phyloP scores from a whole-genome alignment of 2,329 filamentous ascomycete species.

The Dactylellina drechsleri region DNA sequence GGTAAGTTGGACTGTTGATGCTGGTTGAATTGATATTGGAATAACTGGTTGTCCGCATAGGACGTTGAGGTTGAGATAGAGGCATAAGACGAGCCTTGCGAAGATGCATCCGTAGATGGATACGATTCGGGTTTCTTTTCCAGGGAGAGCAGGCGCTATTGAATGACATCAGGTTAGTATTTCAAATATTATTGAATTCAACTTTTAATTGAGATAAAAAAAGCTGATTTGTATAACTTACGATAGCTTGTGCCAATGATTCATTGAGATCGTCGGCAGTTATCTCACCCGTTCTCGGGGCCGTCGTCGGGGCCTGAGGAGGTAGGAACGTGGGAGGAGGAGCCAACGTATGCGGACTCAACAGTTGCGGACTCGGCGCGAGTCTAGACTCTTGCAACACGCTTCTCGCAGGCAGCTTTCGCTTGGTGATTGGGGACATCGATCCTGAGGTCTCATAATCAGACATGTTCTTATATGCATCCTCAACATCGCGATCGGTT shows the following conservation, averaged over 20 bases:
- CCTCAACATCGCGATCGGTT: constrained; percentile 43
- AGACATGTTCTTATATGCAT: constrained; percentile 49
- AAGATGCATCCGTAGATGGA: constrained; percentile 39
- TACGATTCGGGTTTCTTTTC: constrained; percentile 50
- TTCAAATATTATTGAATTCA: background rate
- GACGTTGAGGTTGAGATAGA: constrained; percentile 47
- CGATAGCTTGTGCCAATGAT: constrained; percentile 49
- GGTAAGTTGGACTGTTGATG: constrained; percentile 30
- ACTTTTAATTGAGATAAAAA: background rate
- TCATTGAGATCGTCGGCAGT: constrained; percentile 50
- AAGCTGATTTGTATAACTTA: constrained; percentile 15
- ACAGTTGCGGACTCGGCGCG: constrained; percentile 34
- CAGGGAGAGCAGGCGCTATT: constrained; percentile 39
- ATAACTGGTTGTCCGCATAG: constrained; percentile 41
- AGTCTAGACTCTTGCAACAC: constrained; percentile 43
- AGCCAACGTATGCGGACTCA: constrained; percentile 31
- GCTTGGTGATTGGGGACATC: constrained; percentile 40
- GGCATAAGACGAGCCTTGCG: constrained; percentile 38
- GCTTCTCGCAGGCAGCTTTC: constrained; percentile 41
- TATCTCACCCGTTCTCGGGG: constrained; percentile 15
- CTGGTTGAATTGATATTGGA: constrained; percentile 18
- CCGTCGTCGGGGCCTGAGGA: constrained; percentile 10
- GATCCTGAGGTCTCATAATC: constrained; percentile 47
- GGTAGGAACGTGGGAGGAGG: constrained; percentile 41
- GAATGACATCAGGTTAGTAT: background rate